Base-by-base conservation (phyloP, 2,329 filamentous ascomycete species). In the Paradendryphiella salina region DNA sequence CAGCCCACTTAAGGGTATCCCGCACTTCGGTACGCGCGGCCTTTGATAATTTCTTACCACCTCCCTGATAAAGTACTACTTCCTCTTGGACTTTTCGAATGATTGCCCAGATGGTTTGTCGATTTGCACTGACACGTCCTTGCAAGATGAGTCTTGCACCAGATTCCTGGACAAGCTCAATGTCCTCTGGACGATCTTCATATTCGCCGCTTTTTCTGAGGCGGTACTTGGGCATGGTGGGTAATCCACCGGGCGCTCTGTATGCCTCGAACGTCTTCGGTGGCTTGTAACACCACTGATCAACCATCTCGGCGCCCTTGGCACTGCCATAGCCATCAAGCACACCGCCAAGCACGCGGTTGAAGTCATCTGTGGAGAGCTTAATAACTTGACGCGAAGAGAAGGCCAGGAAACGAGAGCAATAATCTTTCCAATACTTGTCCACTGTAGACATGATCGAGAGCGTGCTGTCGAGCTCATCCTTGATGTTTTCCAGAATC, bases 331-430 rank as follows among this genome's bases (percentile, higher is more conserved):
- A 75, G 0, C 72, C 72, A 21, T 79, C 75, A 2, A 82, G 77
- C 7, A 85, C 73, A n/a, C 79, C 81, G 35, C 77, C 73, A 5
- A 88, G 77, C 5, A 84, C 54, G 14, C 64, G 60, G 53, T 83
- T 79, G 73, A 85, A 84, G 5, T 78, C 67, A 3, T 66, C 62
- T 0, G 73, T 60, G 13, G 63, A 61, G 10, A 73, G 57, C 28
- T 45, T 61, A 36, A 72, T 54, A 9, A 17, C 41, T 46, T 68
- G 64, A 13, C 65, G 63, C 1, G 56, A 57, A 8, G 66, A 65
- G 31, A 63, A 54, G 1, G 59, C 55, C 7, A 73, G 59, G 35
- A 73, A 72, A 13, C 59, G 60, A 3, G 65, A 68, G 40, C 67
- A 68, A 36, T 59, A 71, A 0, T 54, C 45, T 35, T 59, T 65